A percentile compares a stretch with the other conserved stretches of the same genome.
These are phyloP conservation scores for Leccinum angustisporum DNA, from an alignment of 1,284 basidiomycete species.

Conservation along the genomic window DNA sequence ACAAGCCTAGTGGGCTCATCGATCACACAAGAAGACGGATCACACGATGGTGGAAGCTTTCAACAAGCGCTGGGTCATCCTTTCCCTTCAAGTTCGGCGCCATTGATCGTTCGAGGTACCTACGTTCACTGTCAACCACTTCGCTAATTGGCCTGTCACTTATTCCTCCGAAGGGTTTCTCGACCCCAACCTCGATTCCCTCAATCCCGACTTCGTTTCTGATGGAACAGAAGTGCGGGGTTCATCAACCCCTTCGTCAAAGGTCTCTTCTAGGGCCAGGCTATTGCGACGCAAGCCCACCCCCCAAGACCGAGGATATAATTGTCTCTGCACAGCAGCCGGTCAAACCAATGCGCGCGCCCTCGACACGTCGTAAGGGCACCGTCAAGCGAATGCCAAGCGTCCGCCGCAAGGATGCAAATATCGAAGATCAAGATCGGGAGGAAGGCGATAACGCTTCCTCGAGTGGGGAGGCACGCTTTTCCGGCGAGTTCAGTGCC, in stretches of 20 bases:
- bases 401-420: too few species aligned
- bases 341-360: conserved; percentile 90
- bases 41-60: conserved; percentile 95
- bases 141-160: conserved; percentile 79
- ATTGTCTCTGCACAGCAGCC: conserved; percentile 70
- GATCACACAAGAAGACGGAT: conserved; percentile 88
- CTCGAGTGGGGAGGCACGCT: too few species aligned
- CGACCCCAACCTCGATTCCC: conserved; percentile 84
- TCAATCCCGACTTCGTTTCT: conserved; percentile 91
- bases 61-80: conserved; percentile 89
- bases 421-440: too few species aligned
- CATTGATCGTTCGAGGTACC: conserved; percentile 76
- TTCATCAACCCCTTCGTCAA: conserved; percentile 91
- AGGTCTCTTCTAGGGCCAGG: conserved; percentile 24
- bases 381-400: conserved; percentile 55
- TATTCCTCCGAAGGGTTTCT: conserved; percentile 92
- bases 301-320: neutral
- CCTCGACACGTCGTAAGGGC: conserved; percentile 81
- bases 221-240: conserved; percentile 63
- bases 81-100: conserved; percentile 82
- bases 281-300: neutral
- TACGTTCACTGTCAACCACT: conserved; percentile 93
- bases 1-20: conserved; percentile 88
- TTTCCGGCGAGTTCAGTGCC: too few species aligned
- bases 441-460: too few species aligned